A percentile compares a stretch with the other conserved stretches of the same genome.
These are phyloP conservation scores for Ceratocystis colombiana DNA, from an alignment of 2,329 filamentous ascomycete species.

Conservation along the genomic window DNA sequence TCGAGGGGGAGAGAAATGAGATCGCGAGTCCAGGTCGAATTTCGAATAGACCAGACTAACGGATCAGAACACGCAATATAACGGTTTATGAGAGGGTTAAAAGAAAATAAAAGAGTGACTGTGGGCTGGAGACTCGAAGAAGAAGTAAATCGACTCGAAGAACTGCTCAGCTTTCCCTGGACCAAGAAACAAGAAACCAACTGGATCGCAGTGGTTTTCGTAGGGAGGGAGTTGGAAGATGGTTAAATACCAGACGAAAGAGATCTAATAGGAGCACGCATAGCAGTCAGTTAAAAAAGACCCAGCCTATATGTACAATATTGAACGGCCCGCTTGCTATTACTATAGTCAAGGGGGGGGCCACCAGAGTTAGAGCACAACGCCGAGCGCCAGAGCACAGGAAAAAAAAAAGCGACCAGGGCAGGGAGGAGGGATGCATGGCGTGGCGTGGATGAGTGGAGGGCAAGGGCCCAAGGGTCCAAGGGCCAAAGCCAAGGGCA, in stretches of 20 bases:
- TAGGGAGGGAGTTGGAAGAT: constrained; percentile 26
- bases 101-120: constrained; percentile 23
- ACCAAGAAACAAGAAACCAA: constrained; percentile 22
- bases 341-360: constrained; percentile 12
- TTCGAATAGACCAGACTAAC: no score
- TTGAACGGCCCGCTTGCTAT: background rate
- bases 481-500: constrained; percentile 15
- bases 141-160: constrained; percentile 26
- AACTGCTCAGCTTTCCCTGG: constrained; percentile 25
- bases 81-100: constrained; percentile 13
- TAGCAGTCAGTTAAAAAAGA: constrained; percentile 22
- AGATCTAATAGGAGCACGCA: constrained; percentile 24
- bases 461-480: constrained; percentile 13
- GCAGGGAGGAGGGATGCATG: constrained; percentile 12
- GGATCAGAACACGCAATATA: background rate
- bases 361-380: background rate
- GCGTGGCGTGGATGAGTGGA: constrained; percentile 13
- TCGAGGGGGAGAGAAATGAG: no score
- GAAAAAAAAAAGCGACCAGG: constrained; percentile 16
- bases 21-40: no score
- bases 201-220: constrained; percentile 24
- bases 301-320: background rate
- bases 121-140: constrained; percentile 26
- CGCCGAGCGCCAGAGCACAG: constrained; percentile 4
- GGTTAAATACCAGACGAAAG: constrained; percentile 25